Evolutionary conservation across 345 rosid species (phyloP), one percentile per base, ranked within the genome.

Genomic region (Kernera saxatilis): DNA sequence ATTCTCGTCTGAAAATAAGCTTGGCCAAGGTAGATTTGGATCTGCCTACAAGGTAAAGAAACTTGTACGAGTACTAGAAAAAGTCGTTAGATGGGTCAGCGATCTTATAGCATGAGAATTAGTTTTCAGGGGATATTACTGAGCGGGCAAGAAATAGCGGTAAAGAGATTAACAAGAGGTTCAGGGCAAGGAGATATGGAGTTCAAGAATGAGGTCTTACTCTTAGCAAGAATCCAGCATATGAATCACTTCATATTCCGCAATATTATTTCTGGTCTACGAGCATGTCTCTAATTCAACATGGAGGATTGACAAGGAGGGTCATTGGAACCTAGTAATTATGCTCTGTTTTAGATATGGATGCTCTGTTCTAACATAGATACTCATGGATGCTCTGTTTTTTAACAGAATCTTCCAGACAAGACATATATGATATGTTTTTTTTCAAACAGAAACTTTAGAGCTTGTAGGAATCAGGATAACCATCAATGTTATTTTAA

Each of bases 151-250:
- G 63, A 78, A 8, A 45, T 85, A 18, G 90, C 84, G 1, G 84
- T 83, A 8, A 85, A 85, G 59, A 78, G 79, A 58, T 25, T 81
- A 19, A 19, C 71, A 4, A 23, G 15, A 33, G 61, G 22, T n/a
- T 81, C 83, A 1, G 60, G 64, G 1, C 83, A 82, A 78, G 87
- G 85, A 45, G 68, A 51, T 5, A 3, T 14, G 0, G 86, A 82
- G 61, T 80, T 84, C 36, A 74, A 71, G 59, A 84, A 77, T 43
- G 88, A 80, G 50, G 84, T 78, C 9, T 21, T 50, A 12, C 44
- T 85, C 33, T 39, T 85, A 26, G 73, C 84, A 21, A 83, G 74
- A 44, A 86, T 85, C 73, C 86, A 85, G 23, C 87, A 83, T 45
- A 70, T 66, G 25, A 82, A 81, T 51, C 68, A n/a, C n/a, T n/a